A percentile compares a stretch with the other conserved stretches of the same genome.
phyloP scores from a whole-genome alignment of 441 rosid species.

The Populus hybrid region DNA sequence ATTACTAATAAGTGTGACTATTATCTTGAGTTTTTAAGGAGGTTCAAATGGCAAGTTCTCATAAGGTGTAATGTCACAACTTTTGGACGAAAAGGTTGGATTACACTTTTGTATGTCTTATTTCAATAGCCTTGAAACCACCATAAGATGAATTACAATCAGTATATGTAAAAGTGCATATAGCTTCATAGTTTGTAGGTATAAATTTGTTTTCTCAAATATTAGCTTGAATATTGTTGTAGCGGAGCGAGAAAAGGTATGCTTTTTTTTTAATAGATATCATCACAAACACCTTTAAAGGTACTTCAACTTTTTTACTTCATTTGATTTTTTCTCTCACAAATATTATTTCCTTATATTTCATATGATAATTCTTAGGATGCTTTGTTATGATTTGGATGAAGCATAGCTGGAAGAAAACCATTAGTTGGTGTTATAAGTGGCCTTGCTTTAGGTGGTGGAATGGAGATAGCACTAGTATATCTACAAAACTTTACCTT shows the following conservation, averaged over 20 bases:
- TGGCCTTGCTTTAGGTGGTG: slow-evolving; percentile 80
- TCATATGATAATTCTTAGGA: neutral
- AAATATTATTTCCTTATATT: neutral
- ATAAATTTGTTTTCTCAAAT: neutral
- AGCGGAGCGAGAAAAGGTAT: slow-evolving; percentile 45
- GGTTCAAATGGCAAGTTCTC: slow-evolving; percentile 73
- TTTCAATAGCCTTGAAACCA: neutral
- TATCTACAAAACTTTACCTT: slow-evolving; percentile 13
- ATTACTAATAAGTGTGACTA: too few relatives aligned
- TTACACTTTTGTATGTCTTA: neutral
- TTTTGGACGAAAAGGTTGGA: slow-evolving; percentile 54
- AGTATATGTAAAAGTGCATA: too few relatives aligned
- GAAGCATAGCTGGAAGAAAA: slow-evolving; percentile 49
- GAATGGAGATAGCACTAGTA: slow-evolving; percentile 67
- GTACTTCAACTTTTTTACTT: slow-evolving; percentile 23
- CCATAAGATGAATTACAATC: neutral
- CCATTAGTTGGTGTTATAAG: slow-evolving; percentile 82
- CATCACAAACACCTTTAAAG: slow-evolving; percentile 54
- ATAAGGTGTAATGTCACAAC: slow-evolving; percentile 71
- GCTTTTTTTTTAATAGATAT: slow-evolving; percentile 45
- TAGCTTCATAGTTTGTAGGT: neutral
- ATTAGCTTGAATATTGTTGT: neutral
- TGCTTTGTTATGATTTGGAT: neutral
- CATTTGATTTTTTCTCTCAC: neutral
- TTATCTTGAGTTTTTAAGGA: slow-evolving; percentile 14